Conservation (phyloP, 306 rosid genomes). For the Prunus mira region DNA sequence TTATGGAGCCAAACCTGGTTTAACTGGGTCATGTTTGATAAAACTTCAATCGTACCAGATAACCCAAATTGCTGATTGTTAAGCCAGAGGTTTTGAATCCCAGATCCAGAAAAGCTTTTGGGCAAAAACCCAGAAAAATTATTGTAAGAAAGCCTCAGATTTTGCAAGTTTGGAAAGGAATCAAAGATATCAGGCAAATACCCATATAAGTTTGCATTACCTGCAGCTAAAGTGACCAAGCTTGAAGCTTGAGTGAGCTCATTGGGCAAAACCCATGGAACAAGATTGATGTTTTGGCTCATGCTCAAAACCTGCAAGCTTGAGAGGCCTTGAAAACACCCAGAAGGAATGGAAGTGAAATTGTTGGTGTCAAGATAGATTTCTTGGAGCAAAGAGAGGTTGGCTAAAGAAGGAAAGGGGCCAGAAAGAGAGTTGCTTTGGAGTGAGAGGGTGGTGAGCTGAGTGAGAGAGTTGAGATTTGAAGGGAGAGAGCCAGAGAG, state of each 20-base stretch:
- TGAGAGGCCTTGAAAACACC: conserved; percentile 44
- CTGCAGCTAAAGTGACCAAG: conserved; percentile 36
- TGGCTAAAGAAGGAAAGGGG: conserved; percentile 56
- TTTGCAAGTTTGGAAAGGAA: conserved; percentile 37
- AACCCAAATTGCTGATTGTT: conserved; percentile 67
- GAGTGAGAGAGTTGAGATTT: conserved; percentile 60
- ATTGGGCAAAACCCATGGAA: conserved; percentile 48
- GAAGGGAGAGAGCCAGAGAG: conserved; percentile 73
- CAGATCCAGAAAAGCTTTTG: conserved; percentile 43
- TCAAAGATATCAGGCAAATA: conserved; percentile 58
- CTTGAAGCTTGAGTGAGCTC: conserved; percentile 43
- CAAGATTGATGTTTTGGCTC: conserved; percentile 32
- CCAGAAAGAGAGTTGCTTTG: conserved; percentile 56
- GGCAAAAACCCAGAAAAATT: conserved; percentile 69
- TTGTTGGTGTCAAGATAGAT: conserved; percentile 46
- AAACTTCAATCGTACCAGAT: conserved; percentile 48
- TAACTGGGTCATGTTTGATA: conserved; percentile 55
- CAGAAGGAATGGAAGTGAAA: conserved; percentile 48
- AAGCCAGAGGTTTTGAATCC: conserved; percentile 55
- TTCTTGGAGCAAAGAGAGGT: conserved; percentile 41
- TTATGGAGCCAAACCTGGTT: conserved; percentile 72
- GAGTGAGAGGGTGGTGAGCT: conserved; percentile 48
- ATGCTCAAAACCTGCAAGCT: conserved; percentile 44
- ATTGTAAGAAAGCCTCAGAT: conserved; percentile 69
- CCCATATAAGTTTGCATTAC: conserved; percentile 36